Conservation (phyloP, 495 filamentous ascomycete genomes). For the Penicillium dipodomyicola region DNA sequence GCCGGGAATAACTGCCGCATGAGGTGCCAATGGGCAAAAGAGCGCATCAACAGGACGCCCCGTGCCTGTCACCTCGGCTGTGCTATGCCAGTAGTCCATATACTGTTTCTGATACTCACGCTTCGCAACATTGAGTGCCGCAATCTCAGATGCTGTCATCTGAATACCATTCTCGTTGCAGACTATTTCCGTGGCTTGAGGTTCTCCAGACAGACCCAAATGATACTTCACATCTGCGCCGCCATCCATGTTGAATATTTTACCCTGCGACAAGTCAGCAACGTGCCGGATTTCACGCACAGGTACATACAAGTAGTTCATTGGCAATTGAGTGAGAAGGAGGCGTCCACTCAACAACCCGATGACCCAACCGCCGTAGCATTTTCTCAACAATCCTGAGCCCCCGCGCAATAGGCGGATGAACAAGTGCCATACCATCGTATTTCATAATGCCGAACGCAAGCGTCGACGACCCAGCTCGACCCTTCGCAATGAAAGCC, state of each 20-base stretch:
- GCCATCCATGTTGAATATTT: constrained; percentile 44
- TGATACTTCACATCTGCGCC: constrained; percentile 50
- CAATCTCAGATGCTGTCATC: constrained; percentile 47
- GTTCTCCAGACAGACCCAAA: constrained; percentile 57
- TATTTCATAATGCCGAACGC: constrained; percentile 53
- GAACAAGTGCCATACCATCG: constrained; percentile 48
- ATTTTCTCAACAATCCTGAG: constrained; percentile 51
- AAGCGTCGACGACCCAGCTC: constrained; percentile 33
- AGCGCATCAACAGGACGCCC: constrained; percentile 57
- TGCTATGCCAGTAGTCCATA: constrained; percentile 69
- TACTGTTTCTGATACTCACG: constrained; percentile 61
- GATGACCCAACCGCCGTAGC: constrained; percentile 54
- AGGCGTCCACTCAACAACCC: constrained; percentile 57
- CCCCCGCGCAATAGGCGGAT: constrained; percentile 56
- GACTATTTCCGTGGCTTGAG: constrained; percentile 40
- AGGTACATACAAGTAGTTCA: constrained; percentile 31
- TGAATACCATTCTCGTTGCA: constrained; percentile 21
- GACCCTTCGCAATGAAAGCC: constrained; percentile 37
- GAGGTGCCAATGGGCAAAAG: constrained; percentile 45
- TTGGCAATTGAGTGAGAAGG: constrained; percentile 43
- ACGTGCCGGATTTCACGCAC: not conserved
- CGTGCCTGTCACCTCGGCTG: constrained; percentile 50
- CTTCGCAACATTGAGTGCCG: constrained; percentile 55
- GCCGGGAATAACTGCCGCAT: constrained; percentile 48
- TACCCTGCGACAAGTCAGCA: constrained; percentile 12